Evolutionary conservation across 495 filamentous ascomycete species (phyloP).

Genomic region (Hamigera avellanea): DNA sequence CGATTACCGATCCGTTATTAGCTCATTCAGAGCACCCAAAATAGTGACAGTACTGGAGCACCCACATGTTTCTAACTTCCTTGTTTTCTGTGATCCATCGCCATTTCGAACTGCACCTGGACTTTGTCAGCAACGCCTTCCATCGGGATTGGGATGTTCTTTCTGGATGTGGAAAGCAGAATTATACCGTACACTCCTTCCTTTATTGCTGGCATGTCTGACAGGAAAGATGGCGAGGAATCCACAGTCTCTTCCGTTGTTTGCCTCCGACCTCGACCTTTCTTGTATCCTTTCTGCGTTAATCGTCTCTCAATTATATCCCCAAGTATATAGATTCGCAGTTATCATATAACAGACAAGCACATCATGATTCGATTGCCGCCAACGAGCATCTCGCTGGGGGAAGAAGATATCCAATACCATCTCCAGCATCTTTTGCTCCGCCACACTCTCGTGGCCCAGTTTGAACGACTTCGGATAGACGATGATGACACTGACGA

Average conservation of each 20-base stretch:
- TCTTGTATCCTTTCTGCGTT: not conserved
- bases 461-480: conserved; percentile 11
- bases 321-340: not conserved
- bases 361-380: conserved; percentile 42
- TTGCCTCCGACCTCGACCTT: not conserved
- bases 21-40: too few species aligned
- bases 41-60: too few species aligned
- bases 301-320: not conserved
- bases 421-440: conserved; percentile 13
- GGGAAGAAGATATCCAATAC: conserved; percentile 37
- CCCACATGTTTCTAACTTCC: too few species aligned
- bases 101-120: too few species aligned
- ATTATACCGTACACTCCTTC: too few species aligned
- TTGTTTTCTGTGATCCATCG: too few species aligned
- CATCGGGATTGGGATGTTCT: too few species aligned
- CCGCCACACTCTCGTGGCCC: conserved; percentile 6
- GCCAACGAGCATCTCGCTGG: conserved; percentile 41
- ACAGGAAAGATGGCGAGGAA: not conserved
- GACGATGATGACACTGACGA: conserved; percentile 6
- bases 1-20: too few species aligned
- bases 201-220: not conserved
- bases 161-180: too few species aligned
- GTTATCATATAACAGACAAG: conserved; percentile 3
- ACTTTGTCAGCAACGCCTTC: too few species aligned
- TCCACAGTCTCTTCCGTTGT: not conserved